These are phyloP conservation scores for Alectoria sarmentosa DNA, from an alignment of 495 filamentous ascomycete genomes.

Conservation along the genomic window DNA sequence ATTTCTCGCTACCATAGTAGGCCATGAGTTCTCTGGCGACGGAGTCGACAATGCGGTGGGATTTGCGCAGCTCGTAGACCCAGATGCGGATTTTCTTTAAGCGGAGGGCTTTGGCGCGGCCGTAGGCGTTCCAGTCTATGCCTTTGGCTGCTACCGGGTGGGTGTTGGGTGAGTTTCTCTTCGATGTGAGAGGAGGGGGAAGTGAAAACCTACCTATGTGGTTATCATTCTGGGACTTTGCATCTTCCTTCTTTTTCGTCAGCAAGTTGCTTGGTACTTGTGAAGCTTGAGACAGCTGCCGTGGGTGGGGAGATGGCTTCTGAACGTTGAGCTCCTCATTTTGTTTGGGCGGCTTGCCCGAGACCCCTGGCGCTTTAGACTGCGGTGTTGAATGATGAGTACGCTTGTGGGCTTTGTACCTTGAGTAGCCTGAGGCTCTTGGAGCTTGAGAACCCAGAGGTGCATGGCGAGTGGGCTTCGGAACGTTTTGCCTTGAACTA, in stretches of 20 bases:
- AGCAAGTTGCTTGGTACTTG: background rate
- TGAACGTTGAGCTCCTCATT: background rate
- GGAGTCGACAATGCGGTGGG: slow-evolving; percentile 3
- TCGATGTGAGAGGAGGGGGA: background rate
- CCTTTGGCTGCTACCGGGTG: background rate
- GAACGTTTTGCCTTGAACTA: background rate
- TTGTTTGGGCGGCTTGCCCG: background rate
- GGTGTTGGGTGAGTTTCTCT: background rate
- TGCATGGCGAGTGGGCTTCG: background rate
- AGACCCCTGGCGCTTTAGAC: background rate
- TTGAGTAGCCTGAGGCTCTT: background rate
- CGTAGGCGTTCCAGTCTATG: background rate
- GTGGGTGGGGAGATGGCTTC: background rate
- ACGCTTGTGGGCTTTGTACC: slow-evolving; percentile 2
- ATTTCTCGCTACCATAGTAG: background rate
- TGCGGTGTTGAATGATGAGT: background rate
- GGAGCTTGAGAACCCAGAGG: background rate
- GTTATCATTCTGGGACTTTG: background rate
- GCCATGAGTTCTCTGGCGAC: slow-evolving; percentile 3
- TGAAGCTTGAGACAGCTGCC: background rate
- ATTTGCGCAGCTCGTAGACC: background rate
- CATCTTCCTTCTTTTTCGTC: background rate
- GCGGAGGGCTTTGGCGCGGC: background rate
- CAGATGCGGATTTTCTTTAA: background rate
- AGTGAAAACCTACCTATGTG: background rate